Percentiles rank a stretch among this genome's conserved stretches.
Conservation (phyloP, 1,284 basidiomycete species). For the Cutaneotrichosporon sp. region DNA sequence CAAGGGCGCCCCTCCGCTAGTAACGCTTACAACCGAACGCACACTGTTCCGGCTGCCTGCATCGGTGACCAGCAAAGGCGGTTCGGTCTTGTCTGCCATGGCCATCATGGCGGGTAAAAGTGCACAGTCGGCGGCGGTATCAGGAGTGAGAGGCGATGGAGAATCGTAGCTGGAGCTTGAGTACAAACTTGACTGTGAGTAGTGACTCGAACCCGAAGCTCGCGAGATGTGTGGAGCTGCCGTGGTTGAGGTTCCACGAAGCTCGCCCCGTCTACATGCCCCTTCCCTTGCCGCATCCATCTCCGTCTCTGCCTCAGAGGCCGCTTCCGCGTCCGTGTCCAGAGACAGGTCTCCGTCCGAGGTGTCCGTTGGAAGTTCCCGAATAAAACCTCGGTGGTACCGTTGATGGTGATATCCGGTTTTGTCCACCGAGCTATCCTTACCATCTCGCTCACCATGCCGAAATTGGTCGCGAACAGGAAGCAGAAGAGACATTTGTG, state of each 20-base stretch:
- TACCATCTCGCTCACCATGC: background rate
- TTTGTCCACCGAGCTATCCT: background rate
- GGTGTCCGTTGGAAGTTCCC: background rate
- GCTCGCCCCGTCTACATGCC: no score
- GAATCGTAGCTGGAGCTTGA: background rate
- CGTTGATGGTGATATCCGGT: background rate
- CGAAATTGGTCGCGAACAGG: background rate
- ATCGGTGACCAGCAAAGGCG: background rate
- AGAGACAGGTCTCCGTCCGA: background rate
- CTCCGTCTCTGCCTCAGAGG: no score
- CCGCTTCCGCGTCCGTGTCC: background rate
- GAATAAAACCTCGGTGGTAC: background rate
- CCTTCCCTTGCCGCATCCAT: no score
- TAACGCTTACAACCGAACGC: background rate
- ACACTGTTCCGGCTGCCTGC: background rate
- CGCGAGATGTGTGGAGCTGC: background rate
- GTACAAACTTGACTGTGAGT: background rate
- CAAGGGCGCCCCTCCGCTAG: background rate
- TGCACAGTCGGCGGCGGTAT: background rate
- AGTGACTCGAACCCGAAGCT: background rate
- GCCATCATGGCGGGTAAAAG: background rate
- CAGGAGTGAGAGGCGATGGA: background rate
- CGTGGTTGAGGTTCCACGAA: background rate
- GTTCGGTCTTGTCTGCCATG: no score
- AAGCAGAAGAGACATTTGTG: constrained; percentile 4